These are phyloP conservation scores for Termitomyces sp. DNA, from an alignment of 1,284 basidiomycete species.

Conservation along the genomic window DNA sequence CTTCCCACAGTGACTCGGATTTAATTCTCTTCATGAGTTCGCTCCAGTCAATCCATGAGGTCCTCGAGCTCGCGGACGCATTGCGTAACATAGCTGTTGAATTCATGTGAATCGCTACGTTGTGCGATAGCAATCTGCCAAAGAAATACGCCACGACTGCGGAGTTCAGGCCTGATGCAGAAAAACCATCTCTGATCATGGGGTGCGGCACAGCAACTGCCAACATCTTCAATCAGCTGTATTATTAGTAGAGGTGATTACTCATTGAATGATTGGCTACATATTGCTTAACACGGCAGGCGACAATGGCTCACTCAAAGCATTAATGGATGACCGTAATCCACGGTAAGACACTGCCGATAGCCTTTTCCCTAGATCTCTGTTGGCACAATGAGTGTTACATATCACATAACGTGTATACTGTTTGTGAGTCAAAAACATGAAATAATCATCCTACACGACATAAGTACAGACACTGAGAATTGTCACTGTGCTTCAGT, in stretches of 20 bases:
- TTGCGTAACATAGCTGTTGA: no score
- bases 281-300: neutral
- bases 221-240: no score
- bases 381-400: neutral
- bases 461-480: conserved; percentile 22
- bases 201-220: neutral
- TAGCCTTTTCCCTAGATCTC: neutral
- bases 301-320: no score
- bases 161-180: no score
- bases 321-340: neutral
- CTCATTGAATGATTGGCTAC: neutral
- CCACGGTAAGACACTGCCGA: conserved; percentile 7
- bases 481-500: conserved; percentile 16
- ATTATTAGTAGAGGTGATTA: neutral
- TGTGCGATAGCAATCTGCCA: no score
- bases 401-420: neutral
- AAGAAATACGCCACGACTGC: no score
- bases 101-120: no score
- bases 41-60: neutral
- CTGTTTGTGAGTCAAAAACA: neutral
- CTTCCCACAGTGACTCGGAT: neutral
- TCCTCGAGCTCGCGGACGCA: neutral
- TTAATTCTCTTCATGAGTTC: neutral
- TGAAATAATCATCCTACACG: conserved; percentile 19
- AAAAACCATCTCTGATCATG: no score